Evolutionary conservation across 768 basidiomycete species (phyloP), one percentile per base, ranked within the genome.

Genomic region (Symmetrospora coprosmae): DNA sequence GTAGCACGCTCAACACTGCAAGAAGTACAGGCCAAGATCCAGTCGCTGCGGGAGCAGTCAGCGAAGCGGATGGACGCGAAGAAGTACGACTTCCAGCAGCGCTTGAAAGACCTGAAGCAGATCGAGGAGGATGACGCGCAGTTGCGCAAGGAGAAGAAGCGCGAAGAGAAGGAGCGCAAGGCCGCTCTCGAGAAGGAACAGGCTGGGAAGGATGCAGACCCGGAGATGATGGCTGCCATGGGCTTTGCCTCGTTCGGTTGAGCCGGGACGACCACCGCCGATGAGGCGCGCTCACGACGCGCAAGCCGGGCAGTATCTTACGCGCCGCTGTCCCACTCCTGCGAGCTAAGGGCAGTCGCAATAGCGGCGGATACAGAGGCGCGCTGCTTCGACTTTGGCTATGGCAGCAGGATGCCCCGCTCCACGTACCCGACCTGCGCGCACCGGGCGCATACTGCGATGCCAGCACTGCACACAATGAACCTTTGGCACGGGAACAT

Each of bases 21-120:
- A 65, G 88, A 99, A 74, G 94, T 99, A 51, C 86, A 88, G 43
- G 83, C 83, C 4, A 82, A 86, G 62, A 97, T 99, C 73, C 86
- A 87, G 0, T 75, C 79, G 35, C 76, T 99, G 30, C 82, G 92
- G 14, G 89, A 87, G 72, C 83, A 82, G 72, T 91, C 91, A 1
- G 84, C 82, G 63, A 82, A 85, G 39, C 82, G 83, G 7, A 81
- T 88, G 0, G 76, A 79, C 27, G 84, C 87, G 0, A 94, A 94
- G 70, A 80, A 83, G n/a, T 99, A 81, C 69, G 92, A 99, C 74
- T 99, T 99, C 74, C 84, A 90, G 68, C 76, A 85, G 69, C 85
- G 94, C 27, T 35, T 64, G 23, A 58, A 51, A 30, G 67, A 68
- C 53, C 61, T 69, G 35, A 64, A 65, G 43, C 66, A 67, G 6